Conservation (phyloP, 768 basidiomycete species). For the Macrolepiota albuminosa region DNA sequence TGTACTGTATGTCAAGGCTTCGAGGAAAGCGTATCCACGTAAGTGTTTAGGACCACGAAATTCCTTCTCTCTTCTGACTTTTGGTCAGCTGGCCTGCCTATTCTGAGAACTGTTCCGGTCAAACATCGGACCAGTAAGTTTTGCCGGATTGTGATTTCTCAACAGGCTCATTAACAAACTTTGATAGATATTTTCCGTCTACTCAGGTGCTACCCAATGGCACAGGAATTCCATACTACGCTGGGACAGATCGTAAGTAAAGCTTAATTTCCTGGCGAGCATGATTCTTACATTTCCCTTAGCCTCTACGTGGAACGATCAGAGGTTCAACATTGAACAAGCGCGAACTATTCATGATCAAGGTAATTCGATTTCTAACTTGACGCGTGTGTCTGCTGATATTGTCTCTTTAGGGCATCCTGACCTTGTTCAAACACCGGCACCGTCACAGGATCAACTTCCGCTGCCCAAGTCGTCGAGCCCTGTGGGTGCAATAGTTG, state of each 20-base stretch:
- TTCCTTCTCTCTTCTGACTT: neutral
- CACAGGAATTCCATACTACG: slow-evolving; percentile 45
- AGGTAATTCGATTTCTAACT: slow-evolving; percentile 17
- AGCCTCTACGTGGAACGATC: slow-evolving; percentile 32
- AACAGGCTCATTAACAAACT: neutral
- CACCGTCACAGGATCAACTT: neutral
- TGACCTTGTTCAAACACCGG: slow-evolving; percentile 19
- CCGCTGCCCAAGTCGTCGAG: slow-evolving; percentile 12
- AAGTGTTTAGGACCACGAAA: slow-evolving; percentile 12
- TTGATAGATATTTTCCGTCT: slow-evolving; percentile 36
- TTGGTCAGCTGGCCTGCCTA: slow-evolving; percentile 8
- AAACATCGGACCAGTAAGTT: slow-evolving; percentile 9
- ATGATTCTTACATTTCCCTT: slow-evolving; percentile 10
- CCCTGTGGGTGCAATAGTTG: slow-evolving; percentile 35
- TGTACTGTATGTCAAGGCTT: slow-evolving; percentile 46
- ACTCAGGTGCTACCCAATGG: slow-evolving; percentile 23
- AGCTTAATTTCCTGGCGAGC: slow-evolving; percentile 3
- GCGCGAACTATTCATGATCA: slow-evolving; percentile 26
- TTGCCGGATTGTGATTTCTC: too few relatives aligned
- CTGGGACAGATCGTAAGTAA: slow-evolving; percentile 40
- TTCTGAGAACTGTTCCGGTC: slow-evolving; percentile 4
- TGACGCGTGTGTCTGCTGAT: neutral
- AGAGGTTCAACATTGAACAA: slow-evolving; percentile 19
- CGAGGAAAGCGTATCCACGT: slow-evolving; percentile 23
- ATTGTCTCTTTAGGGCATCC: slow-evolving; percentile 18